Evolutionary conservation across 768 basidiomycete genomes (phyloP).

Genomic region (Boletus rufocinnamomeus): DNA sequence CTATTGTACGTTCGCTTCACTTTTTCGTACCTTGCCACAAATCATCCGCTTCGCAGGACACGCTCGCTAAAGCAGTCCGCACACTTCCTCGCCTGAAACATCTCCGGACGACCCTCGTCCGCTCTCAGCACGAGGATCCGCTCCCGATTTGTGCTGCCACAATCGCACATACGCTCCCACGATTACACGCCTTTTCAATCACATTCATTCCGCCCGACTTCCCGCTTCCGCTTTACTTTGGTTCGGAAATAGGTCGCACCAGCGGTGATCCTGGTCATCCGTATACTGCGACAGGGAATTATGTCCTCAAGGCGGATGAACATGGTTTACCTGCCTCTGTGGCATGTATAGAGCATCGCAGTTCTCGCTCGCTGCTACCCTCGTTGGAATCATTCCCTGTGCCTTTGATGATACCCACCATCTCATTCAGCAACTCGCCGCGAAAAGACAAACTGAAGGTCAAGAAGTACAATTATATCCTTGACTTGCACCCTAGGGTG

Average conservation of each 20-base stretch:
- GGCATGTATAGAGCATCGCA: conserved; percentile 49
- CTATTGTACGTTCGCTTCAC: conserved; percentile 48
- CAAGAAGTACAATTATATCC: conserved; percentile 26
- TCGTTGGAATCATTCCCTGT: conserved; percentile 23
- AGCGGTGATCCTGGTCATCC: conserved; percentile 26
- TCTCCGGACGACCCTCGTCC: conserved; percentile 64
- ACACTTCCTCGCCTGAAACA: conserved; percentile 63
- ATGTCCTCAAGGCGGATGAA: conserved; percentile 58
- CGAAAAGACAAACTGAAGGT: conserved; percentile 34
- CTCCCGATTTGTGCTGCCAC: conserved; percentile 59
- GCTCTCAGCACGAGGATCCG: conserved; percentile 62
- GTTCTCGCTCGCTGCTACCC: conserved; percentile 29
- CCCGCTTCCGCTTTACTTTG: conserved; percentile 49
- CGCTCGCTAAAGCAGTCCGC: conserved; percentile 61
- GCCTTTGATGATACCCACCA: conserved; percentile 32
- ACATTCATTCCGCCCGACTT: conserved; percentile 64
- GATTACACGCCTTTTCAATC: conserved; percentile 62
- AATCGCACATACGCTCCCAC: conserved; percentile 67
- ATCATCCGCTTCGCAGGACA: conserved; percentile 21
- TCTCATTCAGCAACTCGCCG: conserved; percentile 16
- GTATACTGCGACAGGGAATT: conserved; percentile 49
- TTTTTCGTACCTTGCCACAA: neutral
- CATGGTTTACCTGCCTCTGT: conserved; percentile 64
- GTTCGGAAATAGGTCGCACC: conserved; percentile 42
- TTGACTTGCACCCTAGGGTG: conserved; percentile 36